Evolutionary conservation across 805 yeast genomes (phyloP).

Genomic region (Candida yuanshanica): DNA sequence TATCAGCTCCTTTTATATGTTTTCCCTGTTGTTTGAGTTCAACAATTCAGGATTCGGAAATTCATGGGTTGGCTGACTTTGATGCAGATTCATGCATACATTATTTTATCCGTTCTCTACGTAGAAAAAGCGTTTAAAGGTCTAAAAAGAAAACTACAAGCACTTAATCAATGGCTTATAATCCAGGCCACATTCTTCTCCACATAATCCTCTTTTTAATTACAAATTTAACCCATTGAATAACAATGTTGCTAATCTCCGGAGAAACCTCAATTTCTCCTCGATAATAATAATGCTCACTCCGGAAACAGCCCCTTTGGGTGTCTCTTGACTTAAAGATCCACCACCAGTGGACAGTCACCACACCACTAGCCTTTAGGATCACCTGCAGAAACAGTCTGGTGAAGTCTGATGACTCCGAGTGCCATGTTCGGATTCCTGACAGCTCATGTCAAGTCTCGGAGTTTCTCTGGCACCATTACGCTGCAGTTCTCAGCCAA

Average conservation of each 20-base stretch:
- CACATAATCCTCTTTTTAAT: background rate
- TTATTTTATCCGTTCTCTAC: too few relatives aligned
- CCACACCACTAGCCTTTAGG: background rate
- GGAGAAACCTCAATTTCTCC: background rate
- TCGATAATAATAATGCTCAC: too few relatives aligned
- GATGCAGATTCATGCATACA: background rate
- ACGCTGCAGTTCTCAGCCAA: too few relatives aligned
- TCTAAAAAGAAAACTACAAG: background rate
- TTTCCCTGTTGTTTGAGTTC: background rate
- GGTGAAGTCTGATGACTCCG: background rate
- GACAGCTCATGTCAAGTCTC: too few relatives aligned
- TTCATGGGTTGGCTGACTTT: background rate
- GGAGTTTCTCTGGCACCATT: too few relatives aligned
- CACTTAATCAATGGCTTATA: background rate
- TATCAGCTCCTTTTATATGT: background rate
- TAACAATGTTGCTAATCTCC: background rate
- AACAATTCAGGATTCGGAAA: too few relatives aligned
- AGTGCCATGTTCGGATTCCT: background rate
- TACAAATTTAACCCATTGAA: background rate
- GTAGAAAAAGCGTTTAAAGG: too few relatives aligned
- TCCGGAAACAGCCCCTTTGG: too few relatives aligned
- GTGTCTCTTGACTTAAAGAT: too few relatives aligned
- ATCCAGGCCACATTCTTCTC: background rate
- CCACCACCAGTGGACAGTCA: background rate
- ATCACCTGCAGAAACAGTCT: background rate